These are phyloP conservation scores for Sporothrix euskadiensis DNA, from an alignment of 2,329 filamentous ascomycete species.

Conservation along the genomic window DNA sequence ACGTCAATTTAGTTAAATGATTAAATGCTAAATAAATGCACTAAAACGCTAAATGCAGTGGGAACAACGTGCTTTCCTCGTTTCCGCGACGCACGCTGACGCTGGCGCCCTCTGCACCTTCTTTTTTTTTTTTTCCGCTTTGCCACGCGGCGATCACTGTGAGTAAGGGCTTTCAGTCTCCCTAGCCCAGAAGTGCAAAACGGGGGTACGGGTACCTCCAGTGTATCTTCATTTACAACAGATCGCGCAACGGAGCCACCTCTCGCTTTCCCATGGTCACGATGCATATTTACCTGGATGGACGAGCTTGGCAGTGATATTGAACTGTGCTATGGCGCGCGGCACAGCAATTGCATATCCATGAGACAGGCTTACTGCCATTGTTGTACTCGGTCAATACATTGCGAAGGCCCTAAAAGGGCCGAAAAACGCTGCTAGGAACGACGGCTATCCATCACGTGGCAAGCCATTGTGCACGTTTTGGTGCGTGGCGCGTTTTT, in stretches of 20 bases:
- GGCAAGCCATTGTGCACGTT: constrained; percentile 17
- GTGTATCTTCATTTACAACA: constrained; percentile 11
- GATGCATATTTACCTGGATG: neutral
- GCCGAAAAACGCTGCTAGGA: neutral
- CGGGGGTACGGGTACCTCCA: neutral
- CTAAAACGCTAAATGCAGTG: neutral
- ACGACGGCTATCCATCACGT: constrained; percentile 7
- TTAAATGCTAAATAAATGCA: constrained; percentile 3
- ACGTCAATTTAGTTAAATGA: constrained; percentile 11
- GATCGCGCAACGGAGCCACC: neutral
- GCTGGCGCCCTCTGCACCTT: neutral
- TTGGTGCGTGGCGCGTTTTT: neutral
- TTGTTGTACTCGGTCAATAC: constrained; percentile 1
- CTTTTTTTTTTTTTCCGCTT: constrained; percentile 19
- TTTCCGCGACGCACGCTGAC: neutral
- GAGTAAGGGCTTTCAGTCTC: constrained; percentile 12
- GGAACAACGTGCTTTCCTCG: constrained; percentile 12
- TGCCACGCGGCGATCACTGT: constrained; percentile 24
- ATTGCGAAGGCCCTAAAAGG: neutral
- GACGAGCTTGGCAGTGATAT: neutral
- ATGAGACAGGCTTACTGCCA: neutral
- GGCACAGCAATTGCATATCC: neutral
- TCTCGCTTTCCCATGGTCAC: neutral
- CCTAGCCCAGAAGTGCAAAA: neutral
- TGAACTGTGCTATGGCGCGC: neutral